These are phyloP conservation scores for Exophiala sideris DNA, from an alignment of 2,329 filamentous ascomycete species.

Conservation along the genomic window DNA sequence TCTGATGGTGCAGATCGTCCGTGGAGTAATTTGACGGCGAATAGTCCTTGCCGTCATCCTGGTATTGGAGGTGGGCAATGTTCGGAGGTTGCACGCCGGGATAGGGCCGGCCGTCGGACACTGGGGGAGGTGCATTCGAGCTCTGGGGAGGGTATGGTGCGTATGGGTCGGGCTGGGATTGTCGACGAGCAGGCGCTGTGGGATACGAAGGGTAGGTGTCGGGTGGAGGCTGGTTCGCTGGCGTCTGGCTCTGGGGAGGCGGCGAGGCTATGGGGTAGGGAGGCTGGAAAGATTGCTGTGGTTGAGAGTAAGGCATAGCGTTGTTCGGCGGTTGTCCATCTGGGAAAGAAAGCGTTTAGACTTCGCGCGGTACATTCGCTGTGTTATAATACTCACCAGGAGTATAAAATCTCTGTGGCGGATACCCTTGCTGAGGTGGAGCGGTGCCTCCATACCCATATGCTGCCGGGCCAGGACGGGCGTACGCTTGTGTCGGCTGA, in stretches of 20 bases:
- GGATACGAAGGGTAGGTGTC: conserved; percentile 41
- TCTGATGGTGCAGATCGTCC: conserved; percentile 26
- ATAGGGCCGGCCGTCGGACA: conserved; percentile 19
- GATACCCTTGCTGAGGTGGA: conserved; percentile 31
- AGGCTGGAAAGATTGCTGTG: conserved; percentile 32
- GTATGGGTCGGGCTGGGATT: conserved; percentile 43
- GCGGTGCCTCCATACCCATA: conserved; percentile 38
- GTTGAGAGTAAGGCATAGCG: conserved; percentile 24
- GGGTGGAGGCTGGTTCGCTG: conserved; percentile 29
- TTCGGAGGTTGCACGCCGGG: conserved; percentile 18
- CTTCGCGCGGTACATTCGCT: not conserved
- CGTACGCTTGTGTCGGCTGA: conserved; percentile 68
- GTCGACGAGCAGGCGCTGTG: conserved; percentile 34
- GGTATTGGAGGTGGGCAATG: conserved; percentile 33
- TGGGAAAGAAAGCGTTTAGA: conserved; percentile 14
- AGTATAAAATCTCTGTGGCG: conserved; percentile 65
- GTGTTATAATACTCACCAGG: conserved; percentile 45
- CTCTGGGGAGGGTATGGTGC: conserved; percentile 40
- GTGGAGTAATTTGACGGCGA: conserved; percentile 40
- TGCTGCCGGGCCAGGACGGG: conserved; percentile 30
- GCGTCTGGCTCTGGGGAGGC: conserved; percentile 53
- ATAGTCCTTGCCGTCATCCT: conserved; percentile 33
- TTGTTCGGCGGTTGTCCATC: conserved; percentile 33
- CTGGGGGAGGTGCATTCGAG: conserved; percentile 31
- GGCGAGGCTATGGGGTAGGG: conserved; percentile 41